Conservation (phyloP, 2,329 filamentous ascomycete genomes). For the Aureobasidium sp. region DNA sequence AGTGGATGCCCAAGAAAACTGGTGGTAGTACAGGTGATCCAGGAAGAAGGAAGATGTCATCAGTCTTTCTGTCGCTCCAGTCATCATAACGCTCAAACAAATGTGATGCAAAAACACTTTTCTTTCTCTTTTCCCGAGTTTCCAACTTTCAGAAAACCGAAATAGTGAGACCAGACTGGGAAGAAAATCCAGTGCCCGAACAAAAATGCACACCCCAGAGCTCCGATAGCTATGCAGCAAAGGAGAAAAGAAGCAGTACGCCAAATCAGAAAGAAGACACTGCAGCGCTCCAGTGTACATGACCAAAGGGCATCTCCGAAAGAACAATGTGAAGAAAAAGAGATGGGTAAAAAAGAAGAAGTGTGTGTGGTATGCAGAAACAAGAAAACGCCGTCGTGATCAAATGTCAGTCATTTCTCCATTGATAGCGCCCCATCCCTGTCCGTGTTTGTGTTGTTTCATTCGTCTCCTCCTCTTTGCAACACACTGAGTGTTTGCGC, state of each 20-base stretch:
- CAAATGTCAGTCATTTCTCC: conserved; percentile 5
- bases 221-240: conserved; percentile 4
- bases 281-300: not conserved
- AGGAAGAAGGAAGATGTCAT: not conserved
- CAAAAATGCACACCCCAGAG: not conserved
- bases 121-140: not conserved
- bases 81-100: not conserved
- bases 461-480: not conserved
- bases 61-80: not conserved
- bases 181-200: not conserved
- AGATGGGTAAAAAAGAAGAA: not conserved
- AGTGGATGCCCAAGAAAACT: not conserved
- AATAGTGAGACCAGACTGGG: not conserved
- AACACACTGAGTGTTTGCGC: not conserved
- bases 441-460: not conserved
- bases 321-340: not conserved
- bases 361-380: conserved; percentile 4
- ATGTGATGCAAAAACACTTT: not conserved
- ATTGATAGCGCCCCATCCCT: conserved; percentile 5
- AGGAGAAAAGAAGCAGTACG: not conserved
- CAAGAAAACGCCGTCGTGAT: conserved; percentile 8
- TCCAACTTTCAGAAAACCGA: not conserved
- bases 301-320: not conserved
- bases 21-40: not conserved
- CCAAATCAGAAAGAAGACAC: not conserved